These are phyloP conservation scores for Blastomyces emzantsi DNA, from an alignment of 2,329 filamentous ascomycete genomes.

Conservation along the genomic window DNA sequence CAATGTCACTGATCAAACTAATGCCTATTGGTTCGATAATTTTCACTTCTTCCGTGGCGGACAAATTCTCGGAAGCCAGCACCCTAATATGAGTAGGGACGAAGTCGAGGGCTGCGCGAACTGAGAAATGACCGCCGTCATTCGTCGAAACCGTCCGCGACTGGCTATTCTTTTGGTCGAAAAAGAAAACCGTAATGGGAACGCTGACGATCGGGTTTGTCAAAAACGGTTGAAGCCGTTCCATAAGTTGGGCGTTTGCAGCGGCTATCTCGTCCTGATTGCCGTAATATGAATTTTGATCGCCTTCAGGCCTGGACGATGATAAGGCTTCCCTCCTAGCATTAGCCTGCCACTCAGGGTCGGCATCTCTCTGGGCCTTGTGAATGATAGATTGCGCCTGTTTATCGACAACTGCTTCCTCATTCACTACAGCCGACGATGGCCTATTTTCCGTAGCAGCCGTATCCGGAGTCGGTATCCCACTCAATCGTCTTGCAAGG, in stretches of 20 bases:
- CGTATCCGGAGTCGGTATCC: constrained; percentile 60
- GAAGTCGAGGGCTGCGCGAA: constrained; percentile 76
- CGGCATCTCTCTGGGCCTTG: constrained; percentile 61
- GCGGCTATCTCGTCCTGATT: constrained; percentile 64
- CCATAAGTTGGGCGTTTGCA: constrained; percentile 82
- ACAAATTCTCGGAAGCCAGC: constrained; percentile 75
- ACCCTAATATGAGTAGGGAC: constrained; percentile 83
- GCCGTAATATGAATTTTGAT: constrained; percentile 44
- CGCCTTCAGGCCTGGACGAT: constrained; percentile 34
- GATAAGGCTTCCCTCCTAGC: constrained; percentile 21
- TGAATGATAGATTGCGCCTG: constrained; percentile 71
- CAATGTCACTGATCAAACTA: constrained; percentile 93
- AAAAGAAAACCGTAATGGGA: constrained; percentile 90
- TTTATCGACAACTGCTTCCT: constrained; percentile 59
- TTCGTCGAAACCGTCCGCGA: constrained; percentile 80
- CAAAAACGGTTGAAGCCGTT: constrained; percentile 79
- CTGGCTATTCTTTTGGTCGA: constrained; percentile 72
- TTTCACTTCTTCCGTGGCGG: constrained; percentile 66
- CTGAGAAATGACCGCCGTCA: constrained; percentile 76
- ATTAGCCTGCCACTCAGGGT: constrained; percentile 49
- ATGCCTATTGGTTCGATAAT: constrained; percentile 71
- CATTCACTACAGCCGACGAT: constrained; percentile 40
- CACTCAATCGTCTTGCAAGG: constrained; percentile 76
- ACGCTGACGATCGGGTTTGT: constrained; percentile 68
- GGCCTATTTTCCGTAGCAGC: constrained; percentile 34